Evolutionary conservation across 352 stramenopile genomes (phyloP), one percentile per base, ranked within the genome.

Genomic region (Halophytophthora polymorphica): DNA sequence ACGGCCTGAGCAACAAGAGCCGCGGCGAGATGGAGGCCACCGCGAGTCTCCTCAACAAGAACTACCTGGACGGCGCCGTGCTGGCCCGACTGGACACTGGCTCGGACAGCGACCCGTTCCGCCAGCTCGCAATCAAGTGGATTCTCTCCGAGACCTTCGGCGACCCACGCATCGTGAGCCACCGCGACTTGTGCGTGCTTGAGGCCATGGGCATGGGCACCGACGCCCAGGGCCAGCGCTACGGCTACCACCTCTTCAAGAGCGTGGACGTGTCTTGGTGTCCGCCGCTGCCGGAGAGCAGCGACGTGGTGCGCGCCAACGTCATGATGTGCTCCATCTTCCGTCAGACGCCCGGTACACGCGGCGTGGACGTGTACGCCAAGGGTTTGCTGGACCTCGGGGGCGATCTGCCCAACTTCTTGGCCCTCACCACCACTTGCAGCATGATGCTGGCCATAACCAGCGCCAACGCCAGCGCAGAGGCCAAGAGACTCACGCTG

Each of bases 241-340:
- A 74, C 41, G 73, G 60, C 2, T 79, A 73, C 55, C 69, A 73
- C 14, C 31, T 85, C 17, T 54, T 84, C 18, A 71, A 82, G 38
- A 85, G 73, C 11, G 61, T 88, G 18, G 69, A 83, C 15, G 57
- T 69, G 3, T 45, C 63, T 4, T 66, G 55, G 0, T 83, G 71
- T 19, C 71, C 71, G 5, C 31, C 57, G 15, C 64, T 74, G 33
- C 42, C 56, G 0, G 62, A 77, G 45, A 64, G 14, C 33, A 61
- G 58, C 29, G 50, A 73, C 48, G 53, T 80, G 8, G 45, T 69
- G 25, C 72, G 68, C 17, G 66, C 73, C 22, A 69, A 71, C 23
- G 69, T 78, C 60, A 81, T 76, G 65, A 48, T 83, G 29, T 83
- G 73, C 49, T 79, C 69, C 45, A 85, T 87, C 45, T 80, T 77